Percentiles rank a stretch among this genome's conserved stretches.
Conservation (phyloP, 1,284 basidiomycete genomes). For the Schizopora paradoxa region DNA sequence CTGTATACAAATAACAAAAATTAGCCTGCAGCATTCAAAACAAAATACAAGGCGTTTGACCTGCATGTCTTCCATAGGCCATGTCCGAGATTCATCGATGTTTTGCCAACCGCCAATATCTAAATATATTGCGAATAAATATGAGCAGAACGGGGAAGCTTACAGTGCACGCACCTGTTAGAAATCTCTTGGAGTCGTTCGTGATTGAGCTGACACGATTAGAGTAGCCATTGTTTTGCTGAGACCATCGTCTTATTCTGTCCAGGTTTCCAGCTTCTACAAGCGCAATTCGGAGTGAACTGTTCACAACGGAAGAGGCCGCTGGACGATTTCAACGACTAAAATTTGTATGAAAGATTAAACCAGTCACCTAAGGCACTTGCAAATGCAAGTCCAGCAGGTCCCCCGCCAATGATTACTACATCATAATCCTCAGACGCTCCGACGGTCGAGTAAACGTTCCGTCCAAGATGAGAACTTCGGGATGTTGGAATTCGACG, state of each 20-base stretch:
- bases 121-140: constrained; percentile 29
- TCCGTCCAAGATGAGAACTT: too few species aligned
- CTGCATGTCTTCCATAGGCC: constrained; percentile 81
- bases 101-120: constrained; percentile 81
- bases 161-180: constrained; percentile 51
- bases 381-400: constrained; percentile 86
- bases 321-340: constrained; percentile 33
- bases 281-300: constrained; percentile 58
- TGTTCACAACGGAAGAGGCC: constrained; percentile 42
- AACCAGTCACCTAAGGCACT: constrained; percentile 69
- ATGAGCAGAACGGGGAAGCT: constrained; percentile 3
- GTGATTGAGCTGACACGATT: constrained; percentile 91
- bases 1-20: constrained; percentile 32
- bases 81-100: constrained; percentile 68
- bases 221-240: constrained; percentile 57
- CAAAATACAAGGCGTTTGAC: constrained; percentile 26
- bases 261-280: constrained; percentile 78
- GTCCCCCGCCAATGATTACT: constrained; percentile 93
- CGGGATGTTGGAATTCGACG: too few species aligned
- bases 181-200: constrained; percentile 71
- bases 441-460: neutral
- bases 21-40: neutral
- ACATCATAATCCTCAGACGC: constrained; percentile 62
- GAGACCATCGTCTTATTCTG: constrained; percentile 65
- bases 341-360: constrained; percentile 7